Evolutionary conservation across 1,284 basidiomycete species (phyloP), one percentile per base, ranked within the genome.

Genomic region (Meira miltonrushii): DNA sequence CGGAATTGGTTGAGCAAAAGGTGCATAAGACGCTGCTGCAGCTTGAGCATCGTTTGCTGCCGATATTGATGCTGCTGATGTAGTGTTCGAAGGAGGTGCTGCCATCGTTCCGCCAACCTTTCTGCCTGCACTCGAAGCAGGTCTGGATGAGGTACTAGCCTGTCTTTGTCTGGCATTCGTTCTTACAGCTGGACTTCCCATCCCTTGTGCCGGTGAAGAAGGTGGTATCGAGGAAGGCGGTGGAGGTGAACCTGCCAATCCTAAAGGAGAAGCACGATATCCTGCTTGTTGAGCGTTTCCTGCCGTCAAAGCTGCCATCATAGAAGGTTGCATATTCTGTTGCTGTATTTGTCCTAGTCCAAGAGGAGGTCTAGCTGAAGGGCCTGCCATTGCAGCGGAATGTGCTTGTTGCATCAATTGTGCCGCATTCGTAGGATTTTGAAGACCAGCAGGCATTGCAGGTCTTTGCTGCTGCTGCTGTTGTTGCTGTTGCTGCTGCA

Each of bases 401-500:
- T 48, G n/a, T 48, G 46, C 13, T 21, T 43, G 41, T 25, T 13
- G n/a, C 51, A 37, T 53, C 21, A 37, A 19, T 28, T 5, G 21
- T 5, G 51, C 17, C 8, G 51, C 19, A 15, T 13, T 21, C 17
- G 51, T 44, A 15, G 17, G 51, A 28, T 11, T 41, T 51, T 17
- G 17, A n/a, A 33, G 49, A 33, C 8, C n/a, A 21, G 19, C 51
- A 33, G 46, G 33, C 23, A 25, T 28, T 33, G 40, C 39, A 13
- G 23, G 53, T 33, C 28, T 33, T 19, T 17, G 15, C 43, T 44
- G 40, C 28, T 19, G 43, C 61, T 54, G 52, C 60, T 44, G 49
- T 62, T 39, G 68, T 65, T 9, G 59, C 40, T 28, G 65, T 56
- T 19, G 55, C 51, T 23, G 46, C 10, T 43, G 41, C 21, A 21